phyloP scores from a whole-genome alignment of 768 basidiomycete genomes.

The Russula abietina region DNA sequence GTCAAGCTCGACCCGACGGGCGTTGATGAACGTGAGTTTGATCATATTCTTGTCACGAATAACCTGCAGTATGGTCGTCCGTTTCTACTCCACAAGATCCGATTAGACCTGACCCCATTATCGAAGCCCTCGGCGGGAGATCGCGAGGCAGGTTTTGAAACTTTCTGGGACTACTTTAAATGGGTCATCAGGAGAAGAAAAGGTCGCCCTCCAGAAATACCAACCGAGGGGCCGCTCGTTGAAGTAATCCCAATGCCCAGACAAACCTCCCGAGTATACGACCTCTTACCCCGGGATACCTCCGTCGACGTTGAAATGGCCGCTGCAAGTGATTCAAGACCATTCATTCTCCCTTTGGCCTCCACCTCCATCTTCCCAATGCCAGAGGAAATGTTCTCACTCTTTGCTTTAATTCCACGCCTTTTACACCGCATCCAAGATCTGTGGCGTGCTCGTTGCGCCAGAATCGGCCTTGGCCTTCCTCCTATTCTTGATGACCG shows the following conservation, averaged over 20 bases:
- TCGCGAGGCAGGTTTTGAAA: slow-evolving; percentile 41
- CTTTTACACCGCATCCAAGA: slow-evolving; percentile 63
- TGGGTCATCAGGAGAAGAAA: slow-evolving; percentile 48
- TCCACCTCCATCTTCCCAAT: slow-evolving; percentile 54
- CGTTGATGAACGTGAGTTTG: slow-evolving; percentile 45
- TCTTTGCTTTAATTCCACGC: slow-evolving; percentile 51
- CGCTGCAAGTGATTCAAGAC: slow-evolving; percentile 13
- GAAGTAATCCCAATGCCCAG: slow-evolving; percentile 46
- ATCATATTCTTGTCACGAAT: slow-evolving; percentile 49
- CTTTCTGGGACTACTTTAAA: slow-evolving; percentile 56
- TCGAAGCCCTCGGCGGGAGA: slow-evolving; percentile 51
- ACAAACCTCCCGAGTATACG: slow-evolving; percentile 32
- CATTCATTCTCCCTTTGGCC: slow-evolving; percentile 37
- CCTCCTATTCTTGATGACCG: slow-evolving; percentile 52
- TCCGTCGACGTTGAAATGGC: slow-evolving; percentile 6
- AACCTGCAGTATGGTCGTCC: slow-evolving; percentile 49
- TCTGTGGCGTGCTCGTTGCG: slow-evolving; percentile 51
- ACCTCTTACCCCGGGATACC: slow-evolving; percentile 33
- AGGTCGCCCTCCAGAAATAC: slow-evolving; percentile 37
- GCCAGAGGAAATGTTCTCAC: slow-evolving; percentile 37
- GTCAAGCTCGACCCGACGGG: slow-evolving; percentile 52
- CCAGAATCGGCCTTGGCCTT: slow-evolving; percentile 50
- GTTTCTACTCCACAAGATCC: slow-evolving; percentile 50
- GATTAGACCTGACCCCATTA: slow-evolving; percentile 59
- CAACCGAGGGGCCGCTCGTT: slow-evolving; percentile 55